Evolutionary conservation across 352 stramenopile species (phyloP), one percentile per base, ranked within the genome.

Genomic region (Globisporangium parvum): DNA sequence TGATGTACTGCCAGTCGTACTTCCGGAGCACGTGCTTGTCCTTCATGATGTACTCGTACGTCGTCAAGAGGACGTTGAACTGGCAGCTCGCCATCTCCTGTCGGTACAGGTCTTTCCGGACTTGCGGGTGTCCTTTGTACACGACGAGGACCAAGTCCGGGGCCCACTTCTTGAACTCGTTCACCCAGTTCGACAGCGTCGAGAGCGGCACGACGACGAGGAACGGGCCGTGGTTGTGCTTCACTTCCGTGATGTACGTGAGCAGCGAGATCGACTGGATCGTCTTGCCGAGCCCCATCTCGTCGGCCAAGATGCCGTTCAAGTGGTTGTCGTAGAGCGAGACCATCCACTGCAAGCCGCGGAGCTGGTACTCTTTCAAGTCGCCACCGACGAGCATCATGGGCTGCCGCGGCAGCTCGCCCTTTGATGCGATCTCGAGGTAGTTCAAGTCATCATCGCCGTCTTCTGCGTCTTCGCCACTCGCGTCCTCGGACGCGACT

Each of bases 301-400:
- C 96, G 78, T 99, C 97, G 0, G 97, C 97, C 40, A 99, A 69
- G 61, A 99, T 99, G 28, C 97, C 97, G 73, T 99, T 99, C 47
- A 99, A 71, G 47, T 97, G 94, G 63, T 98, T 98, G 63, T 99
- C 87, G 51, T 98, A 97, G 28, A 99, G 78, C 35, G 96, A 95
- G 45, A 99, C 97, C 95, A 99, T 98, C 97, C 97, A 99, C 71
- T 99, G 98, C 45, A 99, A 71, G 20, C 96, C 96, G 55, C 98
- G 95, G 46, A 99, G 56, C 73, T 99, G 97, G 66, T 99, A 99
- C 51, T 97, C 85, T 56, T 98, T 98, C 55, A 99, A 66, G 49
- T 92, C 87, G 6, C 96, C 96, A 65, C 95, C 95, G 48, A 98
- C 94, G 26, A 99, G 97, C 81, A 96, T 98, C 57, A 86, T 81